These are phyloP conservation scores for Picea sitchensis DNA, from an alignment of 75 land plant species.

Conservation along the genomic window DNA sequence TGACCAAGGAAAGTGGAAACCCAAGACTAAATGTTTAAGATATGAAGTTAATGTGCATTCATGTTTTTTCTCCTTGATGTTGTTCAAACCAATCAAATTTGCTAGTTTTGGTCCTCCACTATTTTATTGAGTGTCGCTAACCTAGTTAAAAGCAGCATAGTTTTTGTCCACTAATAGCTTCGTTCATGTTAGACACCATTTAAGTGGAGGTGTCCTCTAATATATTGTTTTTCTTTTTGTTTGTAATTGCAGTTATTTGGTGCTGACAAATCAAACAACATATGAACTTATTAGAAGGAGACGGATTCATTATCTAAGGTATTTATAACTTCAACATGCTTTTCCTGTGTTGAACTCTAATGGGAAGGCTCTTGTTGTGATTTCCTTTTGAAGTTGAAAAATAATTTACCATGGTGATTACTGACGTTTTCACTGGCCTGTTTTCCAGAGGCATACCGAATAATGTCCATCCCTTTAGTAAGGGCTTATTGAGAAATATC, in stretches of 20 bases:
- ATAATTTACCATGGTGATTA: too few species aligned
- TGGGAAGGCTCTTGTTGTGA: neutral
- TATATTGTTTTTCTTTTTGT: neutral
- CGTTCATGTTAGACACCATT: neutral
- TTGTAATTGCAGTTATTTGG: conserved; percentile 61
- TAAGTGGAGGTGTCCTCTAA: too few species aligned
- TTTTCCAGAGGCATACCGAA: conserved; percentile 63
- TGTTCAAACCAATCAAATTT: too few species aligned
- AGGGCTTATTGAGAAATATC: conserved; percentile 72
- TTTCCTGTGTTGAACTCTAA: neutral
- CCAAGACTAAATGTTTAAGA: too few species aligned
- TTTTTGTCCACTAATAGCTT: neutral
- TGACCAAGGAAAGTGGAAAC: too few species aligned
- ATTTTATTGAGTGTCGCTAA: neutral
- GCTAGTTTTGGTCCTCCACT: neutral
- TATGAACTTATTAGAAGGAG: conserved; percentile 89
- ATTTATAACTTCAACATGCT: neutral
- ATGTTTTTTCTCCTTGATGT: too few species aligned
- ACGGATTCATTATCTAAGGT: conserved; percentile 85
- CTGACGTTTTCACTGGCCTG: neutral
- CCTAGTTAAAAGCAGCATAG: neutral
- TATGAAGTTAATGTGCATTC: too few species aligned
- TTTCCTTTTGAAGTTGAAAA: neutral
- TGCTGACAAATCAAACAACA: conserved; percentile 92
- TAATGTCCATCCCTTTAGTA: conserved; percentile 78